Evolutionary conservation across 495 filamentous ascomycete genomes (phyloP).

Genomic region (Annulohypoxylon nitens): DNA sequence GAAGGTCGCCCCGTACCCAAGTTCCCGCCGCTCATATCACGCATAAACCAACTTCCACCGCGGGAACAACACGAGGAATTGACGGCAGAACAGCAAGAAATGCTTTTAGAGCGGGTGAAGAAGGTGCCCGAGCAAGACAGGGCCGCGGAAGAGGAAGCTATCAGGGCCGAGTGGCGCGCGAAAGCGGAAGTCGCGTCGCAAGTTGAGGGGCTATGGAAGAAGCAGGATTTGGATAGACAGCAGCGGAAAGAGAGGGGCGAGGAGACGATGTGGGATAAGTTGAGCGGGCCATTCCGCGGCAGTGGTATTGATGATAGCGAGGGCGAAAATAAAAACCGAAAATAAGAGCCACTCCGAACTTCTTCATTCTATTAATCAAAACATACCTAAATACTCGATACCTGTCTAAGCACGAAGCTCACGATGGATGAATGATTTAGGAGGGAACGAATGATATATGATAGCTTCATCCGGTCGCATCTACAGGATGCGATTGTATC

Average conservation of each 20-base stretch:
- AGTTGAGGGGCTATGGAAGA: slow-evolving; percentile 67
- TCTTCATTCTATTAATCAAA: not conserved
- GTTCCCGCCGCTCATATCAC: slow-evolving; percentile 61
- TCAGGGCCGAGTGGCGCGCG: slow-evolving; percentile 71
- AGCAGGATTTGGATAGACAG: slow-evolving; percentile 68
- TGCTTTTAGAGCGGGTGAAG: slow-evolving; percentile 67
- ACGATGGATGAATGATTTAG: not conserved
- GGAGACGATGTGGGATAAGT: slow-evolving; percentile 64
- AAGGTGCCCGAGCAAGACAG: slow-evolving; percentile 72
- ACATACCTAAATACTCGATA: not conserved
- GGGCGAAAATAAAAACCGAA: slow-evolving; percentile 9
- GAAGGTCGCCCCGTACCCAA: slow-evolving; percentile 67
- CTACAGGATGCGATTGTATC: slow-evolving; percentile 1
- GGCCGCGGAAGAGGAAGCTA: slow-evolving; percentile 73
- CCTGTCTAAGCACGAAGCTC: not conserved
- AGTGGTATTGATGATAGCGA: slow-evolving; percentile 30
- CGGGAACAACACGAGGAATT: slow-evolving; percentile 43
- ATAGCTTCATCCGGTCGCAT: not conserved
- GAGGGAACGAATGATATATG: not conserved
- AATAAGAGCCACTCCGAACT: not conserved
- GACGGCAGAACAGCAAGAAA: slow-evolving; percentile 53
- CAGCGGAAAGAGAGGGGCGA: slow-evolving; percentile 71
- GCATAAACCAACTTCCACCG: slow-evolving; percentile 32
- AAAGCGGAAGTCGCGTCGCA: slow-evolving; percentile 67
- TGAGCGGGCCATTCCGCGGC: slow-evolving; percentile 48